These are phyloP conservation scores for Botrytis squamosa DNA, from an alignment of 2,329 filamentous ascomycete species.

Conservation along the genomic window DNA sequence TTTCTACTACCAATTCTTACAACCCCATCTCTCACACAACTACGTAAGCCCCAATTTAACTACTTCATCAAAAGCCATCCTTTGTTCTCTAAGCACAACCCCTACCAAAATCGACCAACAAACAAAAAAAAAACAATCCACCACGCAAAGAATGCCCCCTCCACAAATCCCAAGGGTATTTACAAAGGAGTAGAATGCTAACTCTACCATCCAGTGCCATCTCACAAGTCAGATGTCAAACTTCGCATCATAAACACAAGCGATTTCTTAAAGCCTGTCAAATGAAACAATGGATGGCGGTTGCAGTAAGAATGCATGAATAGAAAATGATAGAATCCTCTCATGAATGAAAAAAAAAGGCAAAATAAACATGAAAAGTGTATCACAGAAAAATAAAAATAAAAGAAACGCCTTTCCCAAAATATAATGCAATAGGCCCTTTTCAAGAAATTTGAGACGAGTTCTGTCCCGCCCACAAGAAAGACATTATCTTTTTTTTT, in stretches of 20 bases:
- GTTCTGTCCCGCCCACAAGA: constrained; percentile 8
- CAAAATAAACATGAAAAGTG: neutral
- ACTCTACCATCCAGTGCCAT: constrained; percentile 1
- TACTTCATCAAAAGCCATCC: neutral
- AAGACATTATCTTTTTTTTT: constrained; percentile 12
- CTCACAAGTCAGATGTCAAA: constrained; percentile 4
- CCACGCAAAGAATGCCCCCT: neutral
- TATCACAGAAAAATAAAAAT: neutral
- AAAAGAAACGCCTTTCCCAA: neutral
- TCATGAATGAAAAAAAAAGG: neutral
- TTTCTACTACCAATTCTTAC: neutral
- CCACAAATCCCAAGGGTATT: constrained; percentile 21
- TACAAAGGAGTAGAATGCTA: constrained; percentile 20
- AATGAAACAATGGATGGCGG: neutral
- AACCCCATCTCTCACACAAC: neutral
- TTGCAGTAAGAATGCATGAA: constrained; percentile 4
- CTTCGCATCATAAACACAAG: neutral
- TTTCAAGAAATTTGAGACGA: neutral
- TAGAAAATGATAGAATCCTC: neutral
- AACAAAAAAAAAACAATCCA: neutral
- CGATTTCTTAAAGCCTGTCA: neutral
- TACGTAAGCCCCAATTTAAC: neutral
- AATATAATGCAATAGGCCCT: constrained; percentile 7
- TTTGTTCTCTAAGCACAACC: neutral
- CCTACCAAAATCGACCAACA: neutral